These are phyloP conservation scores for Aspergillus ochraceus DNA, from an alignment of 2,329 filamentous ascomycete species.

Conservation along the genomic window DNA sequence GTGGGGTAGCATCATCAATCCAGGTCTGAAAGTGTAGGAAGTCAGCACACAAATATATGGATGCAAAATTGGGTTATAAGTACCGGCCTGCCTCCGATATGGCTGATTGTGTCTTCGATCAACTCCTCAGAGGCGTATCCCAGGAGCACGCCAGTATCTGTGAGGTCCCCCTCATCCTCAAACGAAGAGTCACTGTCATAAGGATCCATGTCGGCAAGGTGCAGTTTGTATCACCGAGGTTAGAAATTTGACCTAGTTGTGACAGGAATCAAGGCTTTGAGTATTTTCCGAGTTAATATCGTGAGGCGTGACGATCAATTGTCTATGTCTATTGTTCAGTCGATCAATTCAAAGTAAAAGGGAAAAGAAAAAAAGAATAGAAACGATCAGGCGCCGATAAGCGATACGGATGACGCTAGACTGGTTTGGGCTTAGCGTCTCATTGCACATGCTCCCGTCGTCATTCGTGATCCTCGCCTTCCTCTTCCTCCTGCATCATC, in stretches of 20 bases:
- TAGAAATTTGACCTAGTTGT: background rate
- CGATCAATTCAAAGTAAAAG: constrained; percentile 9
- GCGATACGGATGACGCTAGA: constrained; percentile 19
- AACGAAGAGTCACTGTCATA: constrained; percentile 86
- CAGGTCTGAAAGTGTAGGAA: constrained; percentile 63
- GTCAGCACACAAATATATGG: constrained; percentile 15
- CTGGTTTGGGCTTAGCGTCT: constrained; percentile 9
- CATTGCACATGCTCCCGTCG: constrained; percentile 1
- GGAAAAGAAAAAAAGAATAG: constrained; percentile 11
- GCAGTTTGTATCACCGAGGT: background rate
- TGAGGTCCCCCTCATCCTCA: constrained; percentile 59
- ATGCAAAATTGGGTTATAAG: constrained; percentile 31
- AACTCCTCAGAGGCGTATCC: constrained; percentile 83
- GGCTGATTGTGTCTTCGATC: constrained; percentile 80
- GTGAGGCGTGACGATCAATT: background rate
- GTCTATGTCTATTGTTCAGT: background rate
- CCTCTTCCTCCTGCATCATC: background rate
- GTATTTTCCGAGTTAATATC: background rate
- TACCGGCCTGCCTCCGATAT: constrained; percentile 85
- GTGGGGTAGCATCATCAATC: constrained; percentile 70
- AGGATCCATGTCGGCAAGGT: constrained; percentile 58
- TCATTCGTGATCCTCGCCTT: constrained; percentile 4
- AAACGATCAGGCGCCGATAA: constrained; percentile 19
- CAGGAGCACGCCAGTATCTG: constrained; percentile 76
- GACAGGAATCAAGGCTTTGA: background rate